Evolutionary conservation across 169 alveolate genomes (phyloP), one percentile per base, ranked within the genome.

Genomic region (Eimeria nieschulzi): DNA sequence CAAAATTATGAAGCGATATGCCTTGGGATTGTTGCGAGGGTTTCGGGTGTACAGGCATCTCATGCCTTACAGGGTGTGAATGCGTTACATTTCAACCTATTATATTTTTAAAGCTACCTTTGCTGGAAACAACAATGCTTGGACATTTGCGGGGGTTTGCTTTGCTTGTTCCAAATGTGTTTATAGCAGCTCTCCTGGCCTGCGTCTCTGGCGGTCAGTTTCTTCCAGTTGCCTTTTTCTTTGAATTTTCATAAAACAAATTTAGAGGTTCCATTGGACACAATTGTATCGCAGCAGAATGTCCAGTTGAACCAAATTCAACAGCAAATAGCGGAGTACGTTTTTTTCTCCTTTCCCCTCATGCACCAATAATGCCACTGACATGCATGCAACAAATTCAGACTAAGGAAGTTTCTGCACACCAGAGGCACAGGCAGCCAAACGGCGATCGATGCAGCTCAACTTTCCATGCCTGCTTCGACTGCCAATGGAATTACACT

Each of bases 241-340:
- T 56, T 56, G 26, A 64, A 64, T 66, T n/a, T 8, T 17, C 33
- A 64, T 66, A 26, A 66, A 66, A n/a, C 9, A n/a, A n/a, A n/a
- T 0, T n/a, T 26, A 66, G 75, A n/a, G 33, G 75, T 17, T 2
- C 10, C n/a, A 0, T 66, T 66, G 75, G 75, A 66, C 0, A 8
- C 75, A n/a, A 66, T n/a, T 9, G 33, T 73, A 1, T 59, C 83
- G 63, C 83, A 73, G 83, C 83, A 73, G 56, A 73, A 73, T 25
- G 83, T 63, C 5, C 83, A 73, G 26, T 51, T 73, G 25, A 73
- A 51, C 64, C 64, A 73, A 39, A 59, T 73, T 7, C 83, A 73
- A 23, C 83, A 73, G 26, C 83, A 73, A 46, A 73, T 73, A 12
- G 83, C 83, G 23, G 64, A 73, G 83, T 73, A 19, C 19, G 83